A percentile compares a stretch with the other conserved stretches of the same genome.
Conservation (phyloP, 345 rosid species). For the Rhodomyrtus tomentosa region DNA sequence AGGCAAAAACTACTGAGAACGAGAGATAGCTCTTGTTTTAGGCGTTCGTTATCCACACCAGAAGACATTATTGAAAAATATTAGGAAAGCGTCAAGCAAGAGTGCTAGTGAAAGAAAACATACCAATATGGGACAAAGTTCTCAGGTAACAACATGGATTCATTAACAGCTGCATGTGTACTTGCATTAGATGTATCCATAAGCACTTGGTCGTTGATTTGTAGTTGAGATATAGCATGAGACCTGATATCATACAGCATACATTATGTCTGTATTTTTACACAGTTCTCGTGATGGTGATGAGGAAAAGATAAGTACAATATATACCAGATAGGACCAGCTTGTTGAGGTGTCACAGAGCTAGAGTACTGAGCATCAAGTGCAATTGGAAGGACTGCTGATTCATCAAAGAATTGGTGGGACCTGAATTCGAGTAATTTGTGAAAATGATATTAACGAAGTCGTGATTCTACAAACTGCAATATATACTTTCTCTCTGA, state of each 20-base stretch:
- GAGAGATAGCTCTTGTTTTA: background rate
- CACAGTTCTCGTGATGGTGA: background rate
- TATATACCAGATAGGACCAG: background rate
- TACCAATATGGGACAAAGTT: background rate
- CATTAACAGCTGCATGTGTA: background rate
- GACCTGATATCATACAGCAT: background rate
- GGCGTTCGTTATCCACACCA: background rate
- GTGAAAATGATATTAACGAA: background rate
- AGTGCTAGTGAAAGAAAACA: background rate
- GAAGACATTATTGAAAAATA: background rate
- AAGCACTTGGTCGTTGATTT: background rate
- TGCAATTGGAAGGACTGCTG: background rate
- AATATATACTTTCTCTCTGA: background rate
- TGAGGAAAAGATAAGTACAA: background rate
- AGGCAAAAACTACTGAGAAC: background rate
- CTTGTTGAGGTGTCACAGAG: background rate
- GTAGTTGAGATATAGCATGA: background rate
- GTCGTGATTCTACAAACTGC: background rate
- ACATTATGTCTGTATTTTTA: background rate
- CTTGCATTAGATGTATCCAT: background rate
- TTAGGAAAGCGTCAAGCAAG: background rate
- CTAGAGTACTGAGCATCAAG: background rate
- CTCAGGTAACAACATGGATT: background rate
- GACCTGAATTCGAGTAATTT: background rate
- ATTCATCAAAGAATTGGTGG: background rate